Conservation (phyloP, 176 grass and related monocot species). For the Canna indica region DNA sequence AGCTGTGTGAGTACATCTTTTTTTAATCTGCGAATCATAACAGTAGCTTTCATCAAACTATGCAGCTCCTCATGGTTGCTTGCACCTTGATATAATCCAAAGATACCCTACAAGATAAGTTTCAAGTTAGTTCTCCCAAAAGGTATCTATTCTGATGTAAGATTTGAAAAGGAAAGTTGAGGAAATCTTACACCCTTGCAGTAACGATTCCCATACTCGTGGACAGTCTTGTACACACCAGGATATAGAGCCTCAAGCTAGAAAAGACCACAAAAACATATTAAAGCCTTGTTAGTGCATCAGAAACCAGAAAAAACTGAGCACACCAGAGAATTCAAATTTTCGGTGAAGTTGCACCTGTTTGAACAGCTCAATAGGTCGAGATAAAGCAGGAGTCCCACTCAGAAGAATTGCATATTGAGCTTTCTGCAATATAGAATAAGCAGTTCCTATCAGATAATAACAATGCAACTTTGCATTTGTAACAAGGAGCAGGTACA, state of each 20-base stretch:
- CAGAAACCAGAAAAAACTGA: background rate
- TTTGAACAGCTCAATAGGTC: constrained; percentile 84
- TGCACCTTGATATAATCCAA: constrained; percentile 86
- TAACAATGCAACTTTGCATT: background rate
- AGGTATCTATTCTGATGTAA: background rate
- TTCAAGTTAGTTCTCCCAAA: constrained; percentile 7
- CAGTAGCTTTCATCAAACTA: constrained; percentile 93
- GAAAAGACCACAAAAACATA: constrained; percentile 18
- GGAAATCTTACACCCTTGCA: constrained; percentile 76
- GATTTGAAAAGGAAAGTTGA: background rate
- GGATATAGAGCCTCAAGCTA: constrained; percentile 80
- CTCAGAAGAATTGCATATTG: constrained; percentile 73
- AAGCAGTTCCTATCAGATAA: background rate
- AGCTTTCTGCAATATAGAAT: constrained; percentile 72
- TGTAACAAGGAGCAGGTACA: background rate
- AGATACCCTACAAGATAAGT: constrained; percentile 41
- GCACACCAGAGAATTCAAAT: background rate
- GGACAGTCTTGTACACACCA: constrained; percentile 71
- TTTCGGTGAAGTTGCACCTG: constrained; percentile 40
- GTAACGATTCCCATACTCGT: constrained; percentile 80
- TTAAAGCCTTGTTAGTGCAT: constrained; percentile 8
- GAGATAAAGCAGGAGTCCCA: constrained; percentile 87
- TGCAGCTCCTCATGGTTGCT: constrained; percentile 96
- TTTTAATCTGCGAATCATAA: constrained; percentile 93
- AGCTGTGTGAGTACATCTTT: constrained; percentile 85